Evolutionary conservation across 2,329 filamentous ascomycete genomes (phyloP).

Genomic region (Escovopsis sp.): DNA sequence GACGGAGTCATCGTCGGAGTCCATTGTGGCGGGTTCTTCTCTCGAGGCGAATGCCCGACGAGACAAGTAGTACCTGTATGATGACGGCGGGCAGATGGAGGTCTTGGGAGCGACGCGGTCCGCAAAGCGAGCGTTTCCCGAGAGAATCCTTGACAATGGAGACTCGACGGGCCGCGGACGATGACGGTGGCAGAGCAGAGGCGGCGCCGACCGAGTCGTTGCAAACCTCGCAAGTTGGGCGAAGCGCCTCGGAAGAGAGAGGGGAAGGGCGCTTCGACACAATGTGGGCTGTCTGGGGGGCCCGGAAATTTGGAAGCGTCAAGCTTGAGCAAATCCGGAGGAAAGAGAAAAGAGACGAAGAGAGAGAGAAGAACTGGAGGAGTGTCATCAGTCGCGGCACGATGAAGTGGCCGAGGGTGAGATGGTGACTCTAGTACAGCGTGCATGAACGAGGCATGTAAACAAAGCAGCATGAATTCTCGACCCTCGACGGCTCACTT

Average conservation of each 20-base stretch:
- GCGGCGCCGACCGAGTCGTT: conserved; percentile 8
- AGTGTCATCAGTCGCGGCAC: neutral
- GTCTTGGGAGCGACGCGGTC: neutral
- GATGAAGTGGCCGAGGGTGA: too few species aligned
- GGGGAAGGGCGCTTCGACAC: conserved; percentile 11
- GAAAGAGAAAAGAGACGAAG: neutral
- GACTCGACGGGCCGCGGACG: conserved; percentile 10
- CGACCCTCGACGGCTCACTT: too few species aligned
- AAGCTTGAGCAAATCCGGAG: neutral
- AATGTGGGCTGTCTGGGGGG: conserved; percentile 9
- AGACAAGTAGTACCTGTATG: neutral
- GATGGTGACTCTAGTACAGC: too few species aligned
- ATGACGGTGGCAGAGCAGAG: conserved; percentile 6
- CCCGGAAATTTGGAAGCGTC: too few species aligned
- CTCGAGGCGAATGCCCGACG: neutral
- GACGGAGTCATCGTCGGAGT: conserved; percentile 40
- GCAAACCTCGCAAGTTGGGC: conserved; percentile 8
- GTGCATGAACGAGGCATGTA: too few species aligned
- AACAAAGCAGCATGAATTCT: too few species aligned
- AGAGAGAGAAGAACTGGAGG: too few species aligned
- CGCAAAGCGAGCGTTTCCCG: conserved; percentile 9
- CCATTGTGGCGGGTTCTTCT: conserved; percentile 27
- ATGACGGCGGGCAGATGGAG: too few species aligned
- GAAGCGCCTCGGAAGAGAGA: conserved; percentile 12
- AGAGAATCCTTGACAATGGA: conserved; percentile 6